Evolutionary conservation across 75 land plant genomes (phyloP).

Genomic region (Isoetes taiwanensis): DNA sequence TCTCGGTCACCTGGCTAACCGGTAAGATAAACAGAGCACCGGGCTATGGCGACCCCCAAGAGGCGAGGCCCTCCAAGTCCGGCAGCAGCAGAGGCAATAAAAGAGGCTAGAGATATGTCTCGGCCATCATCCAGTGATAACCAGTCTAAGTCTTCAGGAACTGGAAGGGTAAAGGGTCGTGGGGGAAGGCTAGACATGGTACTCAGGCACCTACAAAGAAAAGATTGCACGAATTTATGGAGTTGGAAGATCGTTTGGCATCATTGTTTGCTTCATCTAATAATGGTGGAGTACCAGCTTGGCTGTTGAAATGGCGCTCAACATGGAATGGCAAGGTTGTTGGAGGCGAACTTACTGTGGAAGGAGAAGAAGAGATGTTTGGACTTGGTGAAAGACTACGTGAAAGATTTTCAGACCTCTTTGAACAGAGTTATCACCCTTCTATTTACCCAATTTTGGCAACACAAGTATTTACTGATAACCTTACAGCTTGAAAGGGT

Average conservation of each 20-base stretch:
- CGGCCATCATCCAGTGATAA: no score
- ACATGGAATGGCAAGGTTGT: conserved; percentile 58
- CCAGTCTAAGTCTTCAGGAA: no score
- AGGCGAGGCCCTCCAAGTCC: no score
- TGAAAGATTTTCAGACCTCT: conserved; percentile 44
- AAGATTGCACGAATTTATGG: conserved; percentile 51
- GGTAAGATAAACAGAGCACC: no score
- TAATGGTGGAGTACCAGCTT: conserved; percentile 31
- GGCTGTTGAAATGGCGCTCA: conserved; percentile 67
- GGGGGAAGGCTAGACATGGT: conserved; percentile 98
- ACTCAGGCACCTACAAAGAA: conserved; percentile 85
- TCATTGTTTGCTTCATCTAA: conserved; percentile 4
- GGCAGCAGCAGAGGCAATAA: no score
- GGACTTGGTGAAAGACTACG: conserved; percentile 52
- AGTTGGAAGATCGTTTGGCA: conserved; percentile 28
- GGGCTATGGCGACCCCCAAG: no score
- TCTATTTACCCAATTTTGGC: conserved; percentile 54
- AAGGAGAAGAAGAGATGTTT: conserved; percentile 81
- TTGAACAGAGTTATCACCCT: conserved; percentile 75
- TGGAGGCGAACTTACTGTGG: conserved; percentile 57
- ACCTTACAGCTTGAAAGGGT: no score
- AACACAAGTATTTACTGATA: conserved; percentile 79
- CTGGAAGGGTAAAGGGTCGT: no score
- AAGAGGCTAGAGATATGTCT: no score
- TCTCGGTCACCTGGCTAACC: no score